phyloP scores from a whole-genome alignment of 2,329 filamentous ascomycete species.

The Xylariaceae sp. region DNA sequence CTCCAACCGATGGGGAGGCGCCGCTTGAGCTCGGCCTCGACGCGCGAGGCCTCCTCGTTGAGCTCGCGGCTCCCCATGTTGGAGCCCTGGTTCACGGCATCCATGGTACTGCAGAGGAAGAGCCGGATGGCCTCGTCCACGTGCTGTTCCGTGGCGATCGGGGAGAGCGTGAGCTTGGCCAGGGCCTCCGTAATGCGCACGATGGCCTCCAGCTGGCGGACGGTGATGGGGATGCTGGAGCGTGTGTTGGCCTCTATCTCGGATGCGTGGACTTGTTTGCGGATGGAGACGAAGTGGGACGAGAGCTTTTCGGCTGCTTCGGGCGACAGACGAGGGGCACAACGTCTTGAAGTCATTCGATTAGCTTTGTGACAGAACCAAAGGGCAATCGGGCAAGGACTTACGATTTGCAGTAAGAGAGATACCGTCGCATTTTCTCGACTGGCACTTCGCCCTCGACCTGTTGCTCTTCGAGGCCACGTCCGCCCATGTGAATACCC shows the following conservation, averaged over 20 bases:
- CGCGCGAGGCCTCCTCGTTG: constrained; percentile 79
- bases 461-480: constrained; percentile 74
- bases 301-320: constrained; percentile 94
- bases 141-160: constrained; percentile 82
- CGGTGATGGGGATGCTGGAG: constrained; percentile 93
- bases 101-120: constrained; percentile 96
- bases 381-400: constrained; percentile 31
- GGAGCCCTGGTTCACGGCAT: constrained; percentile 87
- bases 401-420: constrained; percentile 93
- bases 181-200: constrained; percentile 95
- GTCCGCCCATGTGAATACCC: constrained; percentile 90
- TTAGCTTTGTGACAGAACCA: not conserved
- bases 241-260: constrained; percentile 86
- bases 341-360: constrained; percentile 53
- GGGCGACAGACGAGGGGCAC: constrained; percentile 81
- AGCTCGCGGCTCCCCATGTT: constrained; percentile 80
- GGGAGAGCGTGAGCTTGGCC: constrained; percentile 81
- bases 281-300: constrained; percentile 94
- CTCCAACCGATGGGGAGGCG: constrained; percentile 93
- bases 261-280: constrained; percentile 84
- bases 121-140: constrained; percentile 96
- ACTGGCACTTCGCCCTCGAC: constrained; percentile 84
- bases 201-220: constrained; percentile 94
- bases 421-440: constrained; percentile 95
- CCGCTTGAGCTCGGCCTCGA: constrained; percentile 84